A percentile compares a stretch with the other conserved stretches of the same genome.
Evolutionary conservation across 306 rosid genomes (phyloP).

Genomic region (Cucumis hystrix): DNA sequence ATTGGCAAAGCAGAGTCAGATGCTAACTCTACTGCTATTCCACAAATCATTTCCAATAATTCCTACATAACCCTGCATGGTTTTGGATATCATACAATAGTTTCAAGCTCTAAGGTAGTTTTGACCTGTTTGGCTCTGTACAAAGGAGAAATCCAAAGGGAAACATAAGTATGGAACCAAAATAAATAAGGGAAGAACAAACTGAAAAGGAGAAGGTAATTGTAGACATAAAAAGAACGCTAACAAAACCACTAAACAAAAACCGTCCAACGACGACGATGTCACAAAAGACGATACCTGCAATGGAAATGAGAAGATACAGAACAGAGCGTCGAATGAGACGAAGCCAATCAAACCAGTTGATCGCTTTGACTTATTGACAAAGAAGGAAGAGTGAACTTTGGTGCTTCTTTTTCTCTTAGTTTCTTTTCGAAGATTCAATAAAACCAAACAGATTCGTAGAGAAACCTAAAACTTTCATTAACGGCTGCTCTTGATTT

Average conservation of each 20-base stretch:
- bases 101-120: neutral
- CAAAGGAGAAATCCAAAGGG: neutral
- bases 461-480: neutral
- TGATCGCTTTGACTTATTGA: neutral
- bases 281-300: neutral
- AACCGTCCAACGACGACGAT: neutral
- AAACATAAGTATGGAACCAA: neutral
- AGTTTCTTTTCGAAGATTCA: neutral
- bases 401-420: neutral
- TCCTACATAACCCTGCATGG: constrained; percentile 1
- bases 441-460: neutral
- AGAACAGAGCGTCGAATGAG: neutral
- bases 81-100: neutral
- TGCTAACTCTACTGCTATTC: neutral
- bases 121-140: neutral
- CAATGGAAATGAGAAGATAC: neutral
- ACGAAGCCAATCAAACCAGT: neutral
- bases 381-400: constrained; percentile 9
- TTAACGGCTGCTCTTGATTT: constrained; percentile 3
- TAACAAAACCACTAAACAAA: neutral
- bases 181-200: neutral
- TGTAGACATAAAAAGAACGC: neutral
- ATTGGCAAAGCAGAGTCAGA: neutral
- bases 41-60: neutral
- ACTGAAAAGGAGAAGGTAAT: neutral